Percentiles rank a stretch among this genome's conserved stretches.
phyloP scores from a whole-genome alignment of 768 basidiomycete species.

The Tylopilus balloui region DNA sequence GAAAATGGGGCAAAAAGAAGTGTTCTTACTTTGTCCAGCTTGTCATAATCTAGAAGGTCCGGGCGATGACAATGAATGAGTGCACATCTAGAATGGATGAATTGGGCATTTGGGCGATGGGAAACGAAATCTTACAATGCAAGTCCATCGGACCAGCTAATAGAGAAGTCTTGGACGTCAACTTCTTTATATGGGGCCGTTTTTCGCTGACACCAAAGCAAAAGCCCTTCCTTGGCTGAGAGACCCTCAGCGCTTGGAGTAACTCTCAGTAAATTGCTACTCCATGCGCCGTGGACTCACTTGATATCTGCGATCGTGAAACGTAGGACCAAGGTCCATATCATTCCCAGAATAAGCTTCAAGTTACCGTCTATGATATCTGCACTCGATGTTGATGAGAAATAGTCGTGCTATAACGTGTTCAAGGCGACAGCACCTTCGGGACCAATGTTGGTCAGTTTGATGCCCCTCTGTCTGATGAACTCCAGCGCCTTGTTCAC shows the following conservation, averaged over 20 bases:
- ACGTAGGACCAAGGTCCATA: conserved; percentile 95
- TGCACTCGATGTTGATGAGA: conserved; percentile 29
- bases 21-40: conserved; percentile 70
- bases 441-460: conserved; percentile 95
- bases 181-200: conserved; percentile 90
- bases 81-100: conserved; percentile 67
- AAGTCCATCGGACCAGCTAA: conserved; percentile 92
- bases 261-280: conserved; percentile 9
- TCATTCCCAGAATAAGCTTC: conserved; percentile 98
- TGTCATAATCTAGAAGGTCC: conserved; percentile 87
- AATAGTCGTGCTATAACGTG: neutral
- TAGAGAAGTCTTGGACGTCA: conserved; percentile 88
- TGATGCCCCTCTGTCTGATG: conserved; percentile 89
- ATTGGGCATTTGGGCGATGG: neutral
- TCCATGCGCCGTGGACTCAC: conserved; percentile 40
- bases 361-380: conserved; percentile 99
- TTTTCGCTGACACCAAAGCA: conserved; percentile 98
- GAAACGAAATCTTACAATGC: conserved; percentile 62
- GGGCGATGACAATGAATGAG: conserved; percentile 97
- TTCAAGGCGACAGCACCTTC: conserved; percentile 55
- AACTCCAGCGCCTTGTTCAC: conserved; percentile 96
- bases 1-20: neutral
- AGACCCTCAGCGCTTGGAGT: conserved; percentile 85
- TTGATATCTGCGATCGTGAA: conserved; percentile 99
- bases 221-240: conserved; percentile 95